These are phyloP conservation scores for Phytophthora hibernalis DNA, from an alignment of 352 stramenopile genomes.

Conservation along the genomic window DNA sequence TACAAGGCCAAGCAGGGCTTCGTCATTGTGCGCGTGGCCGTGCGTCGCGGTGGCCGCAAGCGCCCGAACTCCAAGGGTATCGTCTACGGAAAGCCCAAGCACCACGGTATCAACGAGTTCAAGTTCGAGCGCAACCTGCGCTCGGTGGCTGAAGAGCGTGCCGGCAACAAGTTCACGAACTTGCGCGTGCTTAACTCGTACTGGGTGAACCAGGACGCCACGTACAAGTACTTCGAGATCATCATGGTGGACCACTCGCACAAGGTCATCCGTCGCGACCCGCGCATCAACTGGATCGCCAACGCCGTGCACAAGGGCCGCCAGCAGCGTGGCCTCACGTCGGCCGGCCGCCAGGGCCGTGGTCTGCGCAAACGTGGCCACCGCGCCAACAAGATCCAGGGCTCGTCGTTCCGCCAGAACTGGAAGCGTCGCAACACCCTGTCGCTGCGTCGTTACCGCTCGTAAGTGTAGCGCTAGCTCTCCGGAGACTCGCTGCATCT, in stretches of 20 bases:
- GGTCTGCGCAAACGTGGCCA: constrained; percentile 98
- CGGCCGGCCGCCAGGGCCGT: constrained; percentile 96
- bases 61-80: constrained; percentile 99
- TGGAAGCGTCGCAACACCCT: constrained; percentile 99
- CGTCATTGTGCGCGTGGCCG: constrained; percentile 97
- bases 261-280: constrained; percentile 98
- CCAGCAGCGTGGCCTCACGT: constrained; percentile 99
- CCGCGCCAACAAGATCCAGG: constrained; percentile 99
- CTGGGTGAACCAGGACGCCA: constrained; percentile 99
- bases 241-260: constrained; percentile 99
- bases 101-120: constrained; percentile 99
- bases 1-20: constrained; percentile 99
- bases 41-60: constrained; percentile 99
- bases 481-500: constrained; percentile 39
- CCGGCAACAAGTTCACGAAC: constrained; percentile 97
- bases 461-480: constrained; percentile 49
- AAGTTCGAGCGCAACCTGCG: constrained; percentile 99
- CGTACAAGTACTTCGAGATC: constrained; percentile 99
- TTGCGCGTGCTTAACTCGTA: constrained; percentile 99
- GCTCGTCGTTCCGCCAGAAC: constrained; percentile 96
- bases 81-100: constrained; percentile 99
- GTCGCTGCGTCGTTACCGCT: constrained; percentile 99
- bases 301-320: constrained; percentile 99
- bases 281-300: constrained; percentile 99
- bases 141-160: constrained; percentile 98